A percentile compares a stretch with the other conserved stretches of the same genome.
Conservation (phyloP, 768 basidiomycete genomes). For the Hericium coralloides region DNA sequence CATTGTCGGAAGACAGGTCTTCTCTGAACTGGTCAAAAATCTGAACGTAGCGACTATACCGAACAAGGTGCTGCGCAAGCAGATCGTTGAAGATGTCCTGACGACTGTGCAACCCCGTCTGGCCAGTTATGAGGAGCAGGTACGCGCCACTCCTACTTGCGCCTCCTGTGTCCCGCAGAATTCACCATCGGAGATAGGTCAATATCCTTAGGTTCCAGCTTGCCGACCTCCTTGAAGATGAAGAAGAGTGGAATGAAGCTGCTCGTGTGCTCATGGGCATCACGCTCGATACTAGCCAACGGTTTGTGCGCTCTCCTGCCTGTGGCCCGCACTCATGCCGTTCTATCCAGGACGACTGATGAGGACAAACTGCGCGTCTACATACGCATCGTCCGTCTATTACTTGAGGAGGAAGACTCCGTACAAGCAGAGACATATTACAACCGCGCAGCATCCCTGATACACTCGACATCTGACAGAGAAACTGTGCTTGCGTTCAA, state of each 20-base stretch:
- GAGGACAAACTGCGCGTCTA: constrained; percentile 85
- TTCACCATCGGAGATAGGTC: constrained; percentile 38
- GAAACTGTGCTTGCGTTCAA: constrained; percentile 81
- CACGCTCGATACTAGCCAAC: constrained; percentile 80
- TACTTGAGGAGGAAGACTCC: constrained; percentile 94
- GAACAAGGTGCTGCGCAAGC: constrained; percentile 51
- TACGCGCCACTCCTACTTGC: constrained; percentile 25
- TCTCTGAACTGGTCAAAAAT: constrained; percentile 73
- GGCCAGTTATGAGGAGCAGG: constrained; percentile 95
- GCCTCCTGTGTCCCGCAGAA: background rate
- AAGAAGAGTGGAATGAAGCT: constrained; percentile 92
- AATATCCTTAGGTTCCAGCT: constrained; percentile 79
- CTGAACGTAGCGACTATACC: constrained; percentile 49
- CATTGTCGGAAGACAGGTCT: constrained; percentile 81
- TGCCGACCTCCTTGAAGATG: constrained; percentile 80
- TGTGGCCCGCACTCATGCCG: background rate
- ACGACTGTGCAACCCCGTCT: constrained; percentile 64
- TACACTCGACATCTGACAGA: constrained; percentile 70
- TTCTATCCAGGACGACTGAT: constrained; percentile 32
- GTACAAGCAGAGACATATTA: constrained; percentile 98
- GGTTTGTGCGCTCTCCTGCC: constrained; percentile 37
- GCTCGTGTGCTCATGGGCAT: constrained; percentile 90
- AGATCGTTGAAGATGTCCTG: constrained; percentile 70
- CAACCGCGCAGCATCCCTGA: constrained; percentile 87
- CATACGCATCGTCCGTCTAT: constrained; percentile 87